phyloP scores from a whole-genome alignment of 108 stramenopile genomes.

The Stephanodiscus triporus region DNA sequence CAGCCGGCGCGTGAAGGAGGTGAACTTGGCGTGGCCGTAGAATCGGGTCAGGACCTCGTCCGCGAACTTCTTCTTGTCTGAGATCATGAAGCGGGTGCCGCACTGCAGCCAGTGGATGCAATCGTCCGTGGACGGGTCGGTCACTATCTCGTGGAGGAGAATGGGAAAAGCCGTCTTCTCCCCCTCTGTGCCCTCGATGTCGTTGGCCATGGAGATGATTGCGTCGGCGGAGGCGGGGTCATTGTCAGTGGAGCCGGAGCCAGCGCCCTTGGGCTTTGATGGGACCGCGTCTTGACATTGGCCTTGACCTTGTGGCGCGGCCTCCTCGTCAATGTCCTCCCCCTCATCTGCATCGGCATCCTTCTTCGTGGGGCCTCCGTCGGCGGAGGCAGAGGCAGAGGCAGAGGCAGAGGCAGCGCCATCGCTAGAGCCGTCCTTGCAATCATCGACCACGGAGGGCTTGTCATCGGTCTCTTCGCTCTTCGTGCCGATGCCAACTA shows the following conservation, averaged over 20 bases:
- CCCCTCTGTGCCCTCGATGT: constrained; percentile 3
- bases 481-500: constrained; percentile 16
- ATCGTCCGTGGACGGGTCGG: constrained; percentile 36
- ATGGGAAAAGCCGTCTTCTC: constrained; percentile 49
- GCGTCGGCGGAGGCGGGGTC: not conserved
- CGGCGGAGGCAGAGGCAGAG: not conserved
- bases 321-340: not conserved
- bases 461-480: not conserved
- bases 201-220: constrained; percentile 9
- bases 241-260: not conserved
- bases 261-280: not conserved
- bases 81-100: constrained; percentile 69
- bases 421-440: not conserved
- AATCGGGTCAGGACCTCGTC: constrained; percentile 59
- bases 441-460: constrained; percentile 1
- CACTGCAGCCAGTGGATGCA: constrained; percentile 60
- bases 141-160: constrained; percentile 42
- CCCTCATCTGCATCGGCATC: not conserved
- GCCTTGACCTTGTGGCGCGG: not conserved
- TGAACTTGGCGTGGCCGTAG: constrained; percentile 67
- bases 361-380: not conserved
- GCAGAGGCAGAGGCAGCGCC: not conserved
- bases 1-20: constrained; percentile 66
- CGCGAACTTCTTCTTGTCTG: constrained; percentile 66
- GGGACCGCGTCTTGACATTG: not conserved